phyloP scores from a whole-genome alignment of 1,284 basidiomycete species.

The Fomitopsis palustris region DNA sequence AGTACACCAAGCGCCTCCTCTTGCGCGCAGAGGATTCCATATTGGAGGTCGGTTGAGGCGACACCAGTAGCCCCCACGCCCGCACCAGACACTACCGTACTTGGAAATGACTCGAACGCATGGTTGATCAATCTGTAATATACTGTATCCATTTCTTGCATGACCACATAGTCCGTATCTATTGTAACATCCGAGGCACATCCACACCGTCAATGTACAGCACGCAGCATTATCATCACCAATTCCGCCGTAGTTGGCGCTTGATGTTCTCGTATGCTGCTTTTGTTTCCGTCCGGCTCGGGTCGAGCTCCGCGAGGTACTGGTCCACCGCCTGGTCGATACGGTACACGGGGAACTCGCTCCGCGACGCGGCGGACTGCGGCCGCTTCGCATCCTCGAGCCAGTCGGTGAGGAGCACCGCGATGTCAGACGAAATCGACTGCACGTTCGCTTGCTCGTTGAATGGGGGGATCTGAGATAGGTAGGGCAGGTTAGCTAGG shows the following conservation, averaged over 20 bases:
- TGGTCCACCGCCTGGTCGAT: constrained; percentile 68
- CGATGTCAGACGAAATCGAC: constrained; percentile 75
- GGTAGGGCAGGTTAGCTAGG: not conserved
- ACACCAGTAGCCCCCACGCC: no score
- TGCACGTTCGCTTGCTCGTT: constrained; percentile 75
- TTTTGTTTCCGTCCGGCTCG: constrained; percentile 55
- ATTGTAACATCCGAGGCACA: not conserved
- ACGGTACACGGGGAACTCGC: constrained; percentile 68
- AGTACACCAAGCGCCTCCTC: constrained; percentile 54
- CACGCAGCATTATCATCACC: constrained; percentile 15
- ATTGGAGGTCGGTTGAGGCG: constrained; percentile 56
- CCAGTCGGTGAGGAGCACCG: constrained; percentile 73
- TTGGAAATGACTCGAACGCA: not conserved
- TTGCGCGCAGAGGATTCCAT: constrained; percentile 75
- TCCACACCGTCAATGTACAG: not conserved
- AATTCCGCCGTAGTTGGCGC: constrained; percentile 63
- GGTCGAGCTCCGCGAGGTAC: constrained; percentile 65
- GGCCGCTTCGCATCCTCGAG: constrained; percentile 68
- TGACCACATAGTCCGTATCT: constrained; percentile 2
- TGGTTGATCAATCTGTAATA: not conserved
- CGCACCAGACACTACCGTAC: no score
- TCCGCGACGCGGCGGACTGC: constrained; percentile 45
- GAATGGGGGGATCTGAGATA: constrained; percentile 72
- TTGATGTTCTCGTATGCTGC: constrained; percentile 63
- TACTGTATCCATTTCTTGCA: not conserved